Evolutionary conservation across 805 yeast genomes (phyloP).

Genomic region (Lachancea waltii): DNA sequence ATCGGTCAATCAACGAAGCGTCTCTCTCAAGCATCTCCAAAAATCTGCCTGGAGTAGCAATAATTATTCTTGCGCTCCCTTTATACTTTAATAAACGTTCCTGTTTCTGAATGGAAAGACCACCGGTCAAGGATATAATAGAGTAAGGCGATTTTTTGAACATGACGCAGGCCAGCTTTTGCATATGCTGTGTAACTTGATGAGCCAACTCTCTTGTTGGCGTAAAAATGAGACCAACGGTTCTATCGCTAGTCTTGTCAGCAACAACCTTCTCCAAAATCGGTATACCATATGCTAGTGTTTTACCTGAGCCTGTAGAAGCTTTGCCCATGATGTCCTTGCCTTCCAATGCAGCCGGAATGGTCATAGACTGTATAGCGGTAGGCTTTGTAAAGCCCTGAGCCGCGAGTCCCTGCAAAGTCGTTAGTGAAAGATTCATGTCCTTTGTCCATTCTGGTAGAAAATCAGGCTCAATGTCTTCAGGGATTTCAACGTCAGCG

Average conservation of each 20-base stretch:
- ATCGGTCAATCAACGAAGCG: constrained; percentile 35
- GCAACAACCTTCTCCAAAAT: constrained; percentile 57
- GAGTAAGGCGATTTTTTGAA: constrained; percentile 49
- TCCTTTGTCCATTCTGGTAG: constrained; percentile 56
- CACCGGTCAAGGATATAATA: constrained; percentile 84
- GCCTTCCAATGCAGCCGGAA: constrained; percentile 69
- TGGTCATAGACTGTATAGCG: constrained; percentile 68
- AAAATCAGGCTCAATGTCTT: constrained; percentile 35
- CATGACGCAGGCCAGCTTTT: constrained; percentile 35
- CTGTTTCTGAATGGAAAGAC: constrained; percentile 90
- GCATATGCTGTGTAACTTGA: constrained; percentile 81
- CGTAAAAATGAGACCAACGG: constrained; percentile 76
- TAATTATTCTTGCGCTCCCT: constrained; percentile 67
- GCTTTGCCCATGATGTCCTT: constrained; percentile 92
- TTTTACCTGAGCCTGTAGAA: constrained; percentile 96
- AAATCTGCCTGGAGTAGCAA: constrained; percentile 94
- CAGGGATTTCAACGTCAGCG: constrained; percentile 16
- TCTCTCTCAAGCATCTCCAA: constrained; percentile 71
- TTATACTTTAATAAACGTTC: constrained; percentile 62
- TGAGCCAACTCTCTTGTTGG: constrained; percentile 97
- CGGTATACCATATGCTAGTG: constrained; percentile 92
- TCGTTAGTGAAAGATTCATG: constrained; percentile 43
- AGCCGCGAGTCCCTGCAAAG: constrained; percentile 54
- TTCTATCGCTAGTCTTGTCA: constrained; percentile 31
- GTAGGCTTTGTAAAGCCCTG: constrained; percentile 69